Conservation (phyloP, 2,329 filamentous ascomycete genomes). For the Penicillium palitans region DNA sequence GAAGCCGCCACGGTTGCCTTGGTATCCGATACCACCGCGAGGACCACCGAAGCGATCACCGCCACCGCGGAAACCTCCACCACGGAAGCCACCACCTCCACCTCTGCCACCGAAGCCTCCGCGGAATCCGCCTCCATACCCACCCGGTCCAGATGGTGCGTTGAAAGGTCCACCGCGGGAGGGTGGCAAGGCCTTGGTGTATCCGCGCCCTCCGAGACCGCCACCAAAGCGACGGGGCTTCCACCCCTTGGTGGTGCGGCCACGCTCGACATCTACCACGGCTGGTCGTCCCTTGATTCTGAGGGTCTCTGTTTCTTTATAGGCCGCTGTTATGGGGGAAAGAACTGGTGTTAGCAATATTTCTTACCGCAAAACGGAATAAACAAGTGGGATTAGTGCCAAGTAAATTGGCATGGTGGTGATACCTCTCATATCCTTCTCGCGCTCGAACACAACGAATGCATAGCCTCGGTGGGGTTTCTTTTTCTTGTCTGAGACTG, state of each 20-base stretch:
- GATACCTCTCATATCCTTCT: conserved; percentile 98
- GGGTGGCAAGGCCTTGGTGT: conserved; percentile 76
- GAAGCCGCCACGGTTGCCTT: conserved; percentile 57
- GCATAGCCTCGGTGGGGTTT: conserved; percentile 88
- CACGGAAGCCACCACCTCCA: conserved; percentile 39
- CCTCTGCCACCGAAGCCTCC: conserved; percentile 56
- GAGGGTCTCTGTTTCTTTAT: conserved; percentile 84
- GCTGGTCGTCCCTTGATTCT: conserved; percentile 90
- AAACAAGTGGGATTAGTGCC: conserved; percentile 3
- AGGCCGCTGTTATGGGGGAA: conserved; percentile 70
- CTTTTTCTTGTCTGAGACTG: conserved; percentile 66
- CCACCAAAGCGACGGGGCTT: conserved; percentile 87
- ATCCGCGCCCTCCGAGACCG: conserved; percentile 86
- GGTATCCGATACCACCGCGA: conserved; percentile 57
- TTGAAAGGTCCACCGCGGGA: conserved; percentile 67
- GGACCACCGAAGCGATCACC: conserved; percentile 53
- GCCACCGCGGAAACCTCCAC: conserved; percentile 46
- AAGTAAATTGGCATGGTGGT: conserved; percentile 16
- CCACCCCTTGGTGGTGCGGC: conserved; percentile 92
- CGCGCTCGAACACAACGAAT: conserved; percentile 94
- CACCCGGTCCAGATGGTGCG: conserved; percentile 57
- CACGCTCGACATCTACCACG: conserved; percentile 93
- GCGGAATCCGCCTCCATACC: conserved; percentile 54
- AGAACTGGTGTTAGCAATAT: conserved; percentile 40
- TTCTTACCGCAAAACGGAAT: conserved; percentile 18